Percentiles rank a stretch among this genome's conserved stretches.
These are phyloP conservation scores for Saitozyma sp. DNA, from an alignment of 768 basidiomycete genomes.

Conservation along the genomic window DNA sequence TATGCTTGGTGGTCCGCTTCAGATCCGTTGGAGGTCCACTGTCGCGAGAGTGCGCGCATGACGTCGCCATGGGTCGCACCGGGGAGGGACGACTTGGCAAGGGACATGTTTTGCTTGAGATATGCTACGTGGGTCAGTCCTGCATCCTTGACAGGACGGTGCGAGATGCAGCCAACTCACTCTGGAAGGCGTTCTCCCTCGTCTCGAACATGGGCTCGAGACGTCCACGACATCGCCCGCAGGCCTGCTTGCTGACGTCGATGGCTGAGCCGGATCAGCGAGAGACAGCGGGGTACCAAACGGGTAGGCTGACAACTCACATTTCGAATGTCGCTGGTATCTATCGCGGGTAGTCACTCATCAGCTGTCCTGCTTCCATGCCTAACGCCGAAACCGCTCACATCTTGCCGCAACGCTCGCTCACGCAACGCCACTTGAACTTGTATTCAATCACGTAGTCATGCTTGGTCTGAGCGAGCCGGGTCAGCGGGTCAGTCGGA, in stretches of 20 bases:
- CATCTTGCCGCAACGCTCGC: slow-evolving; percentile 47
- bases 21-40: slow-evolving; percentile 29
- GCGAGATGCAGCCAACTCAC: slow-evolving; percentile 18
- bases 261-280: slow-evolving; percentile 45
- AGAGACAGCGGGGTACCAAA: not conserved
- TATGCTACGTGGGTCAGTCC: slow-evolving; percentile 19
- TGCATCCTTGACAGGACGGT: not conserved
- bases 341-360: slow-evolving; percentile 6
- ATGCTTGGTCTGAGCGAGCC: slow-evolving; percentile 50
- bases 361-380: slow-evolving; percentile 7
- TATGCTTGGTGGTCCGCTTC: slow-evolving; percentile 19
- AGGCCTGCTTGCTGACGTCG: slow-evolving; percentile 48
- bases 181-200: slow-evolving; percentile 44
- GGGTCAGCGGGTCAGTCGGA: not conserved
- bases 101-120: slow-evolving; percentile 41
- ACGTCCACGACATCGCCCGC: slow-evolving; percentile 48
- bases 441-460: slow-evolving; percentile 55
- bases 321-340: slow-evolving; percentile 50
- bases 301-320: slow-evolving; percentile 18
- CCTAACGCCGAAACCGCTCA: slow-evolving; percentile 21
- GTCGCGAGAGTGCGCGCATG: slow-evolving; percentile 41
- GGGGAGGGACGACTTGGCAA: slow-evolving; percentile 41
- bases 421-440: slow-evolving; percentile 45
- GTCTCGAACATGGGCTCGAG: slow-evolving; percentile 46
- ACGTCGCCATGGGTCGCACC: slow-evolving; percentile 44